A percentile compares a stretch with the other conserved stretches of the same genome.
These are phyloP conservation scores for Russula dissimulans DNA, from an alignment of 768 basidiomycete genomes.

Conservation along the genomic window DNA sequence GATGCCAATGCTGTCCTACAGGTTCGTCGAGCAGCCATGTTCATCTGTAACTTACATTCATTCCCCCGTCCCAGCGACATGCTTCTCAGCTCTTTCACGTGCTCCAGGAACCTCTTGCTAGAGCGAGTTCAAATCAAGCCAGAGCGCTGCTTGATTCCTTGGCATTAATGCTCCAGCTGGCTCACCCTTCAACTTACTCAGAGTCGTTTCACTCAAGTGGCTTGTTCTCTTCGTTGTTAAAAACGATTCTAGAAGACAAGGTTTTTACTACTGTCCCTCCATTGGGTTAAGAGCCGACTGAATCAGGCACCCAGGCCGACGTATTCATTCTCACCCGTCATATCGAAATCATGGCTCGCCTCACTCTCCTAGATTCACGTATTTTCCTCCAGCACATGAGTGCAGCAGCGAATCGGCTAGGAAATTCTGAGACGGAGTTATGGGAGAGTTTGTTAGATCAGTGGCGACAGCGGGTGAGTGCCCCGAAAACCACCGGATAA, in stretches of 20 bases:
- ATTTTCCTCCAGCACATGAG: slow-evolving; percentile 66
- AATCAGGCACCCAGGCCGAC: slow-evolving; percentile 26
- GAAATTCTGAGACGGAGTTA: slow-evolving; percentile 42
- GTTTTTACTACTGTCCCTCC: slow-evolving; percentile 28
- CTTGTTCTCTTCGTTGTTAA: slow-evolving; percentile 56
- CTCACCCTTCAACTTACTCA: slow-evolving; percentile 60
- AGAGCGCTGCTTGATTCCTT: slow-evolving; percentile 55
- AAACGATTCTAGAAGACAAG: slow-evolving; percentile 55
- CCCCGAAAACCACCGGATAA: not conserved
- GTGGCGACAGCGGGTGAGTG: slow-evolving; percentile 70
- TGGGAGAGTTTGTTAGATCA: slow-evolving; percentile 65
- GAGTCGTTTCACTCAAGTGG: slow-evolving; percentile 65
- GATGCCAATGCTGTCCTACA: slow-evolving; percentile 54
- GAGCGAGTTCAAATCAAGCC: slow-evolving; percentile 45
- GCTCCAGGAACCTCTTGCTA: slow-evolving; percentile 41
- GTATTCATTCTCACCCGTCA: slow-evolving; percentile 53
- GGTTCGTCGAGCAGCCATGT: slow-evolving; percentile 32
- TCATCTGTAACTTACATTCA: not conserved
- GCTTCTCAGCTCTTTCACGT: slow-evolving; percentile 51
- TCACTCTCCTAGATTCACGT: slow-evolving; percentile 53
- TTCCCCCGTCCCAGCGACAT: slow-evolving; percentile 33
- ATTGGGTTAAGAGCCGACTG: slow-evolving; percentile 5
- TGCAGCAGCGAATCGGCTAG: slow-evolving; percentile 43
- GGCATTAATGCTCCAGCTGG: slow-evolving; percentile 50
- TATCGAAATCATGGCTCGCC: slow-evolving; percentile 65